Evolutionary conservation across 2,329 filamentous ascomycete species (phyloP).

Genomic region (Eurotiales sp.): DNA sequence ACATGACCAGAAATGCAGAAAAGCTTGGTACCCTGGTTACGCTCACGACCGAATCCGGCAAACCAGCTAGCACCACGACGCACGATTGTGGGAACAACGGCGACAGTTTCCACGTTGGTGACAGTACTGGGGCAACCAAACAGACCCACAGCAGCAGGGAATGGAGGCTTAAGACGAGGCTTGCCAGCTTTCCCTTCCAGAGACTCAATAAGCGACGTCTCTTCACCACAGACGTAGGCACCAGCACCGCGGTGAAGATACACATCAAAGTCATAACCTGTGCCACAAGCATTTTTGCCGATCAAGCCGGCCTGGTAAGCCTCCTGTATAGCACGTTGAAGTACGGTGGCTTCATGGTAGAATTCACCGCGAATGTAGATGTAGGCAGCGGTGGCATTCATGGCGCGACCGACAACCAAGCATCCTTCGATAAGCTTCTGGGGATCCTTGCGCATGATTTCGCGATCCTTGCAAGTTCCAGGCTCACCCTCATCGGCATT

Average conservation of each 20-base stretch:
- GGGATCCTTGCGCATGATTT: conserved; percentile 99
- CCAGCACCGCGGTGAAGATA: conserved; percentile 95
- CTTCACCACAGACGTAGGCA: conserved; percentile 96
- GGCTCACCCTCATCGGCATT: conserved; percentile 99
- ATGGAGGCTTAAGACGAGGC: conserved; percentile 96
- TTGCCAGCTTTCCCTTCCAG: conserved; percentile 98
- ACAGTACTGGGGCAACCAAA: conserved; percentile 98
- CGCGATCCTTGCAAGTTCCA: conserved; percentile 97
- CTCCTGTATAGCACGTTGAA: conserved; percentile 95
- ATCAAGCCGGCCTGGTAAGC: conserved; percentile 92
- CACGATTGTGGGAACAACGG: conserved; percentile 92
- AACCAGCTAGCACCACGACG: conserved; percentile 93
- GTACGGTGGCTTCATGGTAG: conserved; percentile 87
- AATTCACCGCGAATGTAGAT: conserved; percentile 99
- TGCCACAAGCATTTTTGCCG: conserved; percentile 96
- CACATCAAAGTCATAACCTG: conserved; percentile 96
- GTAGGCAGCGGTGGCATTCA: conserved; percentile 98
- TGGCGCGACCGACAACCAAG: conserved; percentile 89
- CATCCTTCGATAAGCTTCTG: conserved; percentile 99
- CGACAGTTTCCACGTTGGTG: conserved; percentile 95
- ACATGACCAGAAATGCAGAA: conserved; percentile 98
- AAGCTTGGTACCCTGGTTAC: conserved; percentile 95
- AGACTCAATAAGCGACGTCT: conserved; percentile 96
- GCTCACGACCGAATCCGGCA: conserved; percentile 86
- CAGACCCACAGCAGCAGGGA: conserved; percentile 93